Conservation (phyloP, 2,329 filamentous ascomycete genomes). For the Emergomyces africanus region DNA sequence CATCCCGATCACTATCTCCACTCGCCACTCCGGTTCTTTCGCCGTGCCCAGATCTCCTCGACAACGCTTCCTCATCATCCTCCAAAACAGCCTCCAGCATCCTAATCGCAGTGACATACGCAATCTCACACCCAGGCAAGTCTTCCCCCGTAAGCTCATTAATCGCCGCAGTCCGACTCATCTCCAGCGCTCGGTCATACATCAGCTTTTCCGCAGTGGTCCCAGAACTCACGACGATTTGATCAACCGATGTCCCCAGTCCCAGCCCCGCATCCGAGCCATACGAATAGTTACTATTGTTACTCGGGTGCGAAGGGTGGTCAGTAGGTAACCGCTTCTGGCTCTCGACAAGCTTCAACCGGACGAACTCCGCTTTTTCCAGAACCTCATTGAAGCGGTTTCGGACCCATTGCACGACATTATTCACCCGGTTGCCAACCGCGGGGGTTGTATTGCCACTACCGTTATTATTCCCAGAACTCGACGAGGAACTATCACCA, state of each 20-base stretch:
- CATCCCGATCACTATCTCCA: conserved; percentile 24
- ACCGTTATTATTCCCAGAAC: conserved; percentile 20
- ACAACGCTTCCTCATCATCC: conserved; percentile 47
- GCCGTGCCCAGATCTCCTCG: conserved; percentile 15
- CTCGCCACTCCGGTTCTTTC: conserved; percentile 13
- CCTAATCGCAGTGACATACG: conserved; percentile 82
- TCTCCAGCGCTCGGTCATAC: conserved; percentile 94
- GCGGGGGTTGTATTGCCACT: conserved; percentile 38
- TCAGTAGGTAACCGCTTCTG: conserved; percentile 73
- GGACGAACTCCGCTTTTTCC: conserved; percentile 92
- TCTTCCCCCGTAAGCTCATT: conserved; percentile 89
- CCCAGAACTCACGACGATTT: conserved; percentile 72
- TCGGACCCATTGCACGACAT: conserved; percentile 90
- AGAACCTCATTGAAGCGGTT: conserved; percentile 91
- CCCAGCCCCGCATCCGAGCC: conserved; percentile 45
- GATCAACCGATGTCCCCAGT: conserved; percentile 56
- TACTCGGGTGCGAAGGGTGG: conserved; percentile 70
- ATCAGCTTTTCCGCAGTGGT: conserved; percentile 94
- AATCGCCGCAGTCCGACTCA: conserved; percentile 88
- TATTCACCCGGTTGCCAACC: conserved; percentile 64
- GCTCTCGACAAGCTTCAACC: conserved; percentile 71
- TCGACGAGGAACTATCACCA: conserved; percentile 30
- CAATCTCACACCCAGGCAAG: conserved; percentile 73
- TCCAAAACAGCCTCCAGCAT: conserved; percentile 95
- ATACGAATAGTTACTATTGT: conserved; percentile 57